A percentile compares a stretch with the other conserved stretches of the same genome.
Conservation (phyloP, 1,139 yeast species). For the Yamadazyma blattariae region DNA sequence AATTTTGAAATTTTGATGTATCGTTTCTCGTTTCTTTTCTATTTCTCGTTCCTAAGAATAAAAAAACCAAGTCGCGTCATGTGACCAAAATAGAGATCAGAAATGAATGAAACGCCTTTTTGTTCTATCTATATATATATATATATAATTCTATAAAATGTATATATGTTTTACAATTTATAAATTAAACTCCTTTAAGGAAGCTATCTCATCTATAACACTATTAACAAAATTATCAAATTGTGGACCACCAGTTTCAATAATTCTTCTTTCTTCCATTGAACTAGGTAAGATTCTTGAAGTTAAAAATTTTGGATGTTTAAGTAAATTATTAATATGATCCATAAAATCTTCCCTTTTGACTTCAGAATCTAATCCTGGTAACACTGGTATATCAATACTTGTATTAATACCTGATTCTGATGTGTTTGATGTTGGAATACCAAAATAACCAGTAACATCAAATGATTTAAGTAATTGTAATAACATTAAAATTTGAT, state of each 20-base stretch:
- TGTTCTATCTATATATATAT: not conserved
- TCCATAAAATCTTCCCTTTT: slow-evolving; percentile 57
- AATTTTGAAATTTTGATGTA: not conserved
- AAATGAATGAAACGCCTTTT: not conserved
- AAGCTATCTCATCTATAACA: slow-evolving; percentile 54
- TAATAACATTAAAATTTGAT: slow-evolving; percentile 67
- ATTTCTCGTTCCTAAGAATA: too few relatives aligned
- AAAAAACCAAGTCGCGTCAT: too few relatives aligned
- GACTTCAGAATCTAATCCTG: slow-evolving; percentile 59
- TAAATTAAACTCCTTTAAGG: slow-evolving; percentile 45
- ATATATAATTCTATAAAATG: too few relatives aligned
- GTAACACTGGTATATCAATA: slow-evolving; percentile 39
- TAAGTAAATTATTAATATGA: slow-evolving; percentile 64
- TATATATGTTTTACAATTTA: too few relatives aligned
- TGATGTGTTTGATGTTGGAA: slow-evolving; percentile 4
- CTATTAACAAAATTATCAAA: slow-evolving; percentile 42
- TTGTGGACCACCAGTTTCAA: slow-evolving; percentile 43
- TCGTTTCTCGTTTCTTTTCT: too few relatives aligned
- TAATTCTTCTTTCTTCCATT: slow-evolving; percentile 57
- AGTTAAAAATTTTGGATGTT: slow-evolving; percentile 82
- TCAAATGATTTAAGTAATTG: slow-evolving; percentile 53
- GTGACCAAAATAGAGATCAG: not conserved
- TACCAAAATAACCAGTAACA: slow-evolving; percentile 39
- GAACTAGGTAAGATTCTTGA: slow-evolving; percentile 66
- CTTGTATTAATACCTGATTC: slow-evolving; percentile 6